Evolutionary conservation across 345 rosid genomes (phyloP).

Genomic region (Eucalyptus rudis): DNA sequence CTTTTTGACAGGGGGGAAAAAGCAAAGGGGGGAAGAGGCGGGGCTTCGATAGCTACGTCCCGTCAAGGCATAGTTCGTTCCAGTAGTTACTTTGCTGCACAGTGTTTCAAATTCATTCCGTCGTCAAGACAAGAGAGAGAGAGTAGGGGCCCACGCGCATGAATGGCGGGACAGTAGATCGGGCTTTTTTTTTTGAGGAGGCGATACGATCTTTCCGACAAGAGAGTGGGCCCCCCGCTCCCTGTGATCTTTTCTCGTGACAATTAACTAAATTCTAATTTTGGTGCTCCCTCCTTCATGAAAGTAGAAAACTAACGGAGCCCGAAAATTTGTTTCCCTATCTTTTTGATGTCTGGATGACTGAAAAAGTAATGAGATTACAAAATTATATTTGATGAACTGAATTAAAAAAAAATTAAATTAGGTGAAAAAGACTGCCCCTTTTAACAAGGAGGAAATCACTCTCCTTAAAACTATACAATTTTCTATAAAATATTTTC

Average conservation of each 20-base stretch:
- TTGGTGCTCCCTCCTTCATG: neutral
- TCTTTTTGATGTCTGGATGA: neutral
- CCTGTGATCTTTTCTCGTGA: neutral
- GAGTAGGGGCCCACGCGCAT: neutral
- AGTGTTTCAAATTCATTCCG: neutral
- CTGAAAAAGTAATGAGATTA: neutral
- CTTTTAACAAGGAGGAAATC: neutral
- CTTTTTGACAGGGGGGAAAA: neutral
- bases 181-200: neutral
- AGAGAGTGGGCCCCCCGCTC: neutral
- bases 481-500: accelerated
- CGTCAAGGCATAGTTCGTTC: neutral
- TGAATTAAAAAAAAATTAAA: neutral
- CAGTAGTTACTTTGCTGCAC: neutral
- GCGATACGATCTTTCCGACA: neutral
- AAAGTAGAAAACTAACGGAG: too few species aligned
- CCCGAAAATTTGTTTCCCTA: neutral
- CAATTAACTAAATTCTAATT: neutral
- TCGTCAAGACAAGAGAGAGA: neutral
- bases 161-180: neutral
- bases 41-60: neutral
- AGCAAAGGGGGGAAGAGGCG: neutral
- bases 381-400: neutral
- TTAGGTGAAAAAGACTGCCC: accelerated
- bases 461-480: neutral